A percentile compares a stretch with the other conserved stretches of the same genome.
Evolutionary conservation across 192 early-diverging fungal genomes (phyloP).

Genomic region (Backusella tuberculispora): DNA sequence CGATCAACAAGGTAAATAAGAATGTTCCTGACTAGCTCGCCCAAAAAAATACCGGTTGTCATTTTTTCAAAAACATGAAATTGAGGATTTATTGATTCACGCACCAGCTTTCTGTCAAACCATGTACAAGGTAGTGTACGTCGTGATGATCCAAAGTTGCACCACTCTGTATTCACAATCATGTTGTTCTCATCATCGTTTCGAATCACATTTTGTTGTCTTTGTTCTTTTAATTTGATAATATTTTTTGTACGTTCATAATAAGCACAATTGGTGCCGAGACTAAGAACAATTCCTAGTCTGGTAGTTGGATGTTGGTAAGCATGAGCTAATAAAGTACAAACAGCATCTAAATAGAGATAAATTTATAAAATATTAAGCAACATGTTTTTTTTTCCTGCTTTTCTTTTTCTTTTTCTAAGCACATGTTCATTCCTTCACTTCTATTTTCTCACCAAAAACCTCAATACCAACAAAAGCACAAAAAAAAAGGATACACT

Average conservation of each 20-base stretch:
- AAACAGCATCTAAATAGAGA: slow-evolving; percentile 86
- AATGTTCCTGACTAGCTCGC: slow-evolving; percentile 80
- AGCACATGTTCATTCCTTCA: neutral
- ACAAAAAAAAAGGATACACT: slow-evolving; percentile 34
- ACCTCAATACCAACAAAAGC: neutral
- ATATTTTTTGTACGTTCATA: slow-evolving; percentile 55
- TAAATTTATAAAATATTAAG: neutral
- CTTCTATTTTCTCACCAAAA: slow-evolving; percentile 39
- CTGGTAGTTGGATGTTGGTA: slow-evolving; percentile 78
- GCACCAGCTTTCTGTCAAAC: slow-evolving; percentile 84
- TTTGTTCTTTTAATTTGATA: slow-evolving; percentile 36
- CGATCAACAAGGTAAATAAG: slow-evolving; percentile 80
- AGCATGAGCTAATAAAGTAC: slow-evolving; percentile 85
- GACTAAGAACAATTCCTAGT: slow-evolving; percentile 86
- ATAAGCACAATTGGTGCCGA: slow-evolving; percentile 89
- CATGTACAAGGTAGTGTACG: slow-evolving; percentile 76
- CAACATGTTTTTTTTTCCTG: neutral
- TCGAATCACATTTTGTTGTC: neutral
- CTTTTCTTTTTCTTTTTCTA: neutral
- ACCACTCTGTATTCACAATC: slow-evolving; percentile 96
- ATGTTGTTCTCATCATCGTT: slow-evolving; percentile 59
- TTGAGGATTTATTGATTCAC: slow-evolving; percentile 77
- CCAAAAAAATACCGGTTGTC: slow-evolving; percentile 90
- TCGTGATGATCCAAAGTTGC: slow-evolving; percentile 79
- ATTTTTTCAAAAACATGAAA: slow-evolving; percentile 91